Percentiles rank a stretch among this genome's conserved stretches.
Conservation (phyloP, 2,329 filamentous ascomycete genomes). For the Chaetothyriales sp. region DNA sequence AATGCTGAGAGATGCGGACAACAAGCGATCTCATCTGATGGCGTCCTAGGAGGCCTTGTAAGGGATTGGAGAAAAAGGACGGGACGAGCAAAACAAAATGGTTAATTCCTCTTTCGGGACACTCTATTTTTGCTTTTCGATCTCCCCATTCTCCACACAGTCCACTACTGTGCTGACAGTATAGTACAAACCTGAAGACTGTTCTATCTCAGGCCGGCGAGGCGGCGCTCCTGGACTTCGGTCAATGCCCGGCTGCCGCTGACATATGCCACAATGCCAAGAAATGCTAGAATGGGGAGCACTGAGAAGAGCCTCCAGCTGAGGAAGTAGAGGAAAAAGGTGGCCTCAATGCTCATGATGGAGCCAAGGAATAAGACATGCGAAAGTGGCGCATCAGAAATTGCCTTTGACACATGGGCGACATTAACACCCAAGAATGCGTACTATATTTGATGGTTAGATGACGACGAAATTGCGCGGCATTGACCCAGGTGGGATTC, state of each 20-base stretch:
- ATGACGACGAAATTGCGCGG: slow-evolving; percentile 15
- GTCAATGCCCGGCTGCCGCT: slow-evolving; percentile 82
- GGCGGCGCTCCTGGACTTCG: slow-evolving; percentile 77
- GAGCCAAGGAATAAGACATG: slow-evolving; percentile 79
- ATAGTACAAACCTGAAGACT: no score
- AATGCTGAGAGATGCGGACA: background rate
- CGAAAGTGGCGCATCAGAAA: slow-evolving; percentile 62
- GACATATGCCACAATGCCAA: slow-evolving; percentile 61
- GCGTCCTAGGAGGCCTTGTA: background rate
- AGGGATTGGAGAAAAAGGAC: background rate
- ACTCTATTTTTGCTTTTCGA: background rate
- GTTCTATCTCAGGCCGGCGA: slow-evolving; percentile 52
- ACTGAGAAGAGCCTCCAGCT: slow-evolving; percentile 85
- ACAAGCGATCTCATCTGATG: background rate
- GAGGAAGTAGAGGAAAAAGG: slow-evolving; percentile 91
- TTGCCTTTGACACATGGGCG: slow-evolving; percentile 60
- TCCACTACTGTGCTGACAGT: no score
- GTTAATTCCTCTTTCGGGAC: background rate
- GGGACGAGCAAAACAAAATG: no score
- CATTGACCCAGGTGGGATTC: background rate
- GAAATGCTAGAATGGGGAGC: slow-evolving; percentile 56
- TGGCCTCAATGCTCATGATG: slow-evolving; percentile 70
- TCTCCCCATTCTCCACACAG: slow-evolving; percentile 14
- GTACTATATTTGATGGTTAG: slow-evolving; percentile 57
- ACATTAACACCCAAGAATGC: slow-evolving; percentile 55